Base-by-base conservation (phyloP, 169 alveolate genomes). In the Eimeria acervulina region DNA sequence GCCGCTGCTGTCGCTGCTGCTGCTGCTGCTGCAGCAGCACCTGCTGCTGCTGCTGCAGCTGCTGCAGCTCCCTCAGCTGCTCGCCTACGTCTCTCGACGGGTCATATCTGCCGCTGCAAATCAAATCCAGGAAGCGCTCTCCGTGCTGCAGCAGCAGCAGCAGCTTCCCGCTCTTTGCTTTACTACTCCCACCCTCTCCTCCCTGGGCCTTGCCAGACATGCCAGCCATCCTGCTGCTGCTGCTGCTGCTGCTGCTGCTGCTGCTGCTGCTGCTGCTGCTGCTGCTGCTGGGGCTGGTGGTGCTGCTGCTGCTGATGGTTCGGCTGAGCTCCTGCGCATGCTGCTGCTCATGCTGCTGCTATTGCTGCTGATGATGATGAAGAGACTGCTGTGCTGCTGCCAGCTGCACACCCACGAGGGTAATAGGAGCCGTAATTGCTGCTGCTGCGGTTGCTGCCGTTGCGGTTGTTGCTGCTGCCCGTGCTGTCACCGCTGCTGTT, bases 111-210 rank as follows among this genome's bases (percentile, higher is more conserved):
- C 88, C 88, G 88, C 88, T 78, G 80, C 95, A 90, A 12, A 90
- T 59, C 21, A 59, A 74, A 2, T 42, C 40, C 40, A 90, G 21
- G 63, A 70, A 90, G 10, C 90, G n/a, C 80, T 90, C 95, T 4
- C 95, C 95, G 21, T 40, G 63, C 78, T 90, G 90, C 74, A 90
- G 80, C 33, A 90, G 89, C 88, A 90, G 28, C 90, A 72, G 95
- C 88, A 90, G 76, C 95, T 74, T 70, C 80, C 95, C 95, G 55
- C 38, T 31, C 31, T 21, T 19, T 21, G 5, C 59, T 66, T 38
- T 44, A 21, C 15, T 31, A 17, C 21, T 10, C 44, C 68, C 90
- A 2, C 68, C 90, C 38, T 74, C 85, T 13, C 38, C 85, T 36
- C 85, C 85, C 44, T 74, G 52, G 17, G 28, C 5, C 85, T 28